Evolutionary conservation across 345 rosid species (phyloP).

Genomic region (Populus ilicifolia): DNA sequence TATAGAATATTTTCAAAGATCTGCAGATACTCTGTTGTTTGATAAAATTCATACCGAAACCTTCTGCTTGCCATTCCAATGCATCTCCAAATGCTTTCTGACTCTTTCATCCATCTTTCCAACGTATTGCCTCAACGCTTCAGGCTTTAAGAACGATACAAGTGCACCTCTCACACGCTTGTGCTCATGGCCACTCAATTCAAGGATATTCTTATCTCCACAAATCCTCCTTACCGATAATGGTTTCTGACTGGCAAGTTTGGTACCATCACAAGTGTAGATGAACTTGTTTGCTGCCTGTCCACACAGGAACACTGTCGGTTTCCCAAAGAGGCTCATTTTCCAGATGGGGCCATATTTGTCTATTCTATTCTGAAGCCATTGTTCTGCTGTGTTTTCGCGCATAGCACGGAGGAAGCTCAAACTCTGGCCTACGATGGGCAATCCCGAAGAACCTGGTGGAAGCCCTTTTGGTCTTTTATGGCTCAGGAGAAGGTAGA

Average conservation of each 20-base stretch:
- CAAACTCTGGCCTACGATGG: conserved; percentile 39
- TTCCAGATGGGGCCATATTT: conserved; percentile 40
- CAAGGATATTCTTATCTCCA: conserved; percentile 27
- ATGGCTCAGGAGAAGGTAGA: conserved; percentile 15
- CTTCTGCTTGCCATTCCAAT: conserved; percentile 36
- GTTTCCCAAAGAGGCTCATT: conserved; percentile 24
- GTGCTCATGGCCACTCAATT: conserved; percentile 31
- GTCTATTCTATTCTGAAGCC: conserved; percentile 25
- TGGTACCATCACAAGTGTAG: conserved; percentile 13
- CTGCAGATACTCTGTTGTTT: too few species aligned
- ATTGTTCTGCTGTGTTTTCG: conserved; percentile 20
- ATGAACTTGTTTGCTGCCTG: conserved; percentile 37
- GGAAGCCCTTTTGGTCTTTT: conserved; percentile 22
- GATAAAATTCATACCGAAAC: conserved; percentile 13
- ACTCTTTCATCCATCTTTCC: conserved; percentile 31
- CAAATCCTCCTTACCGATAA: conserved; percentile 11
- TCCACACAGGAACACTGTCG: conserved; percentile 30
- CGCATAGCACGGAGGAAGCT: conserved; percentile 24
- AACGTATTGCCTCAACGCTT: conserved; percentile 27
- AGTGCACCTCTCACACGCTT: conserved; percentile 33
- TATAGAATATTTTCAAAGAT: too few species aligned
- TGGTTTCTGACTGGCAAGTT: conserved; percentile 12
- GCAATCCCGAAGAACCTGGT: conserved; percentile 40
- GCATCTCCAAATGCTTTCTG: conserved; percentile 22
- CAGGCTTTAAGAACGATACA: conserved; percentile 30